Conservation (phyloP, 2,329 filamentous ascomycete species). For the Sclerotinia trifoliorum region DNA sequence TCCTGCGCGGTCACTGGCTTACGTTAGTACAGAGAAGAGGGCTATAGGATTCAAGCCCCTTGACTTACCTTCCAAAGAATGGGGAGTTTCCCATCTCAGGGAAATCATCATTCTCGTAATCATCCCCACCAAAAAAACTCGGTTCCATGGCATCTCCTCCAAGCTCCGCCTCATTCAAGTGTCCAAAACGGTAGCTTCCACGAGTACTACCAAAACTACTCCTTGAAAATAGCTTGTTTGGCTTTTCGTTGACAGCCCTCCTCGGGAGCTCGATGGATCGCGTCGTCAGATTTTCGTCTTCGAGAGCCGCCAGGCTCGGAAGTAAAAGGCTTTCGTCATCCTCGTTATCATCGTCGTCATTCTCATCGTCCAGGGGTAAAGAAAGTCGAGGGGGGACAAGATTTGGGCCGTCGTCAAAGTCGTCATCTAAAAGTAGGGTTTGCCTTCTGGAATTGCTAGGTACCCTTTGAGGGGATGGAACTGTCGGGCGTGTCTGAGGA, state of each 20-base stretch:
- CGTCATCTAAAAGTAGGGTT: slow-evolving; percentile 37
- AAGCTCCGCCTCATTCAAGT: slow-evolving; percentile 34
- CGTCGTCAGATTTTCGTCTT: slow-evolving; percentile 58
- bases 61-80: slow-evolving; percentile 28
- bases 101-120: slow-evolving; percentile 30
- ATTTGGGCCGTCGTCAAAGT: slow-evolving; percentile 44
- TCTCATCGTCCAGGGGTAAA: slow-evolving; percentile 52
- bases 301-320: slow-evolving; percentile 52
- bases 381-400: slow-evolving; percentile 55
- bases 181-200: slow-evolving; percentile 52
- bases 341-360: slow-evolving; percentile 52
- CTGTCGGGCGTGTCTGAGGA: slow-evolving; percentile 40
- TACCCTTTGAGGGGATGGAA: slow-evolving; percentile 35
- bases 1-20: slow-evolving; percentile 14
- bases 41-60: neutral
- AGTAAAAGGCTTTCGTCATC: slow-evolving; percentile 49
- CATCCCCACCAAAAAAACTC: slow-evolving; percentile 34
- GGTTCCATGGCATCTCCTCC: slow-evolving; percentile 34
- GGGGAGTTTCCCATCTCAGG: slow-evolving; percentile 25
- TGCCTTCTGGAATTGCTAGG: slow-evolving; percentile 24
- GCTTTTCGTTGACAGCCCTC: slow-evolving; percentile 50
- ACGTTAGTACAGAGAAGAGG: neutral
- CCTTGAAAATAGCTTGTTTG: slow-evolving; percentile 47
- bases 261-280: slow-evolving; percentile 61
- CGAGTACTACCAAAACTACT: slow-evolving; percentile 51